These are phyloP conservation scores for Solanum tarapatanum DNA, from an alignment of 257 asterid species.

Conservation along the genomic window DNA sequence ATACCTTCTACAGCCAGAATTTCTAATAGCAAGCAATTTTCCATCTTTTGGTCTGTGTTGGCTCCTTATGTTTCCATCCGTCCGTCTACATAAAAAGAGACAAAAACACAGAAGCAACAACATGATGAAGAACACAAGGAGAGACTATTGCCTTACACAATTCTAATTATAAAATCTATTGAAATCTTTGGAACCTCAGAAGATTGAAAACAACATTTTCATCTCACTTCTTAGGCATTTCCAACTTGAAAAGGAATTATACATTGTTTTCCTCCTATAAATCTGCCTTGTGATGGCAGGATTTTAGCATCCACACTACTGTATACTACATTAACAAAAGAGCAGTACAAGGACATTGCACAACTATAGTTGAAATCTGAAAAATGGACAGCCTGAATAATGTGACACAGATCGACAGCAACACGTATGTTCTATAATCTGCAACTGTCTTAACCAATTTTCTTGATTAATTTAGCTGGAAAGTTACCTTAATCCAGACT, in stretches of 20 bases:
- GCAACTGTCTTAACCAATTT: not conserved
- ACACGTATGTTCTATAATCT: constrained; percentile 14
- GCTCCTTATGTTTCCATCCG: constrained; percentile 64
- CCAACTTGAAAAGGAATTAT: not conserved
- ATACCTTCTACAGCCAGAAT: constrained; percentile 81
- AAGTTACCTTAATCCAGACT: not conserved
- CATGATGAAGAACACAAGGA: not conserved
- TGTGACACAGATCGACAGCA: constrained; percentile 30
- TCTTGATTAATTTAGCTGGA: not conserved
- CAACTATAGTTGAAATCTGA: constrained; percentile 16
- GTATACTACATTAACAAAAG: not conserved
- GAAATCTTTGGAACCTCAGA: not conserved
- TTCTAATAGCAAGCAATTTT: constrained; percentile 62
- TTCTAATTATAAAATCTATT: not conserved
- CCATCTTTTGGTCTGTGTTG: constrained; percentile 66
- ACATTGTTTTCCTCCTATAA: not conserved
- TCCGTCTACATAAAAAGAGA: constrained; percentile 39
- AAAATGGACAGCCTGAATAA: constrained; percentile 12
- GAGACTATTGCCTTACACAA: not conserved
- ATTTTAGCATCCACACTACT: not conserved
- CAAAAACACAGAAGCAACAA: not conserved
- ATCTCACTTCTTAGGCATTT: not conserved
- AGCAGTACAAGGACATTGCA: not conserved
- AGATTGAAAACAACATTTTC: not conserved
- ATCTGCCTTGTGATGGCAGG: not conserved